Evolutionary conservation across 2,329 filamentous ascomycete species (phyloP).

Genomic region (Pseudocercospora fuligena): DNA sequence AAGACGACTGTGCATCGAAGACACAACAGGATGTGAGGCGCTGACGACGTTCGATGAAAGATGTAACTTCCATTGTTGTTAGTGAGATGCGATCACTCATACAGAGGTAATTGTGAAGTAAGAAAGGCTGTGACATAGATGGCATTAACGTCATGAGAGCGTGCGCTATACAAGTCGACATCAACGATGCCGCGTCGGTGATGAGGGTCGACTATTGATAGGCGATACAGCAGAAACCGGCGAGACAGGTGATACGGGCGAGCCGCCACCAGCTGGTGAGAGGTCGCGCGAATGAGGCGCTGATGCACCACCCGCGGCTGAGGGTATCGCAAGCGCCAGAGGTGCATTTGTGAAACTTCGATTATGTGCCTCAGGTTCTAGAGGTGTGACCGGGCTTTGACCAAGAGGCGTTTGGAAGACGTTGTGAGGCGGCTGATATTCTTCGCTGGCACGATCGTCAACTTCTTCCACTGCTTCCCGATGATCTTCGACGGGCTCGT

Average conservation of each 20-base stretch:
- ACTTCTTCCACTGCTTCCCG: conserved; percentile 2
- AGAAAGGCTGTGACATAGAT: no score
- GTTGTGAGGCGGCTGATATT: conserved; percentile 6
- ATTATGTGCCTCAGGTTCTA: conserved; percentile 10
- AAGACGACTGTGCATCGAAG: no score
- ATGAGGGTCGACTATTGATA: conserved; percentile 17
- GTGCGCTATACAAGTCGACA: conserved; percentile 1
- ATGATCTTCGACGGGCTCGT: conserved; percentile 1
- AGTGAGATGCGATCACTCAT: no score
- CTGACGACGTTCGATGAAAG: no score
- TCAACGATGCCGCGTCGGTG: conserved; percentile 13
- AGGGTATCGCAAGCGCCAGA: conserved; percentile 19
- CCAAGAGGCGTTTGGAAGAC: conserved; percentile 16
- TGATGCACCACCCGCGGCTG: neutral
- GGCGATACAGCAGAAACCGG: conserved; percentile 22
- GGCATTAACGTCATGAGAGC: conserved; percentile 1
- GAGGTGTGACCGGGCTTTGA: conserved; percentile 15
- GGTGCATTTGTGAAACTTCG: conserved; percentile 12
- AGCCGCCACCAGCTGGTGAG: conserved; percentile 18
- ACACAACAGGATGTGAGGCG: no score
- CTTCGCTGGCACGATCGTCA: neutral
- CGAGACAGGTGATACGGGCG: conserved; percentile 26
- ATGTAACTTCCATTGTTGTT: no score
- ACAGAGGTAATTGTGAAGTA: no score
- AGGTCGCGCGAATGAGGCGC: conserved; percentile 19